Conservation (phyloP, 768 basidiomycete genomes). For the Leccinum uliginosum region DNA sequence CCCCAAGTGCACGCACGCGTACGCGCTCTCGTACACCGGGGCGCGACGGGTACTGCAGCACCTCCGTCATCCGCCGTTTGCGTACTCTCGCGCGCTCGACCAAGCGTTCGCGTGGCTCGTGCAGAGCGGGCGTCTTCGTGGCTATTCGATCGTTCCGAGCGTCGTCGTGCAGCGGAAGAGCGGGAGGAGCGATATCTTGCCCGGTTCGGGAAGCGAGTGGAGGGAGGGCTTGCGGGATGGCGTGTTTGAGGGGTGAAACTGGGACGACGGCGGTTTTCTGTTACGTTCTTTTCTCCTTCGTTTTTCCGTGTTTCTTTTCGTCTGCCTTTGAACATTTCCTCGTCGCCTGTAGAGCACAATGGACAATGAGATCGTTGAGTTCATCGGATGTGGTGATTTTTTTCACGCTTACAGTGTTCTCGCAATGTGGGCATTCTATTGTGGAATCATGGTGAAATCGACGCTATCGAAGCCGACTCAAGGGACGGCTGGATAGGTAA, state of each 20-base stretch:
- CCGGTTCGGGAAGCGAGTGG: slow-evolving; percentile 51
- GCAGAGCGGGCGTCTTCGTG: slow-evolving; percentile 46
- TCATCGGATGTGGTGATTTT: too few species aligned
- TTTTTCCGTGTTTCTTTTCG: background rate
- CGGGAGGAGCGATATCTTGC: slow-evolving; percentile 50
- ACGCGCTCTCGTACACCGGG: slow-evolving; percentile 55
- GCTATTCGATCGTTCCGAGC: slow-evolving; percentile 65
- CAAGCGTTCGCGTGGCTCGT: slow-evolving; percentile 70
- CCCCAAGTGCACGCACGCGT: slow-evolving; percentile 74
- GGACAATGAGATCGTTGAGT: background rate
- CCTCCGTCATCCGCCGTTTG: slow-evolving; percentile 60
- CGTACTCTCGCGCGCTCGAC: slow-evolving; percentile 75
- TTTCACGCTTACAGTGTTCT: too few species aligned
- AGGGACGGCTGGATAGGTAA: background rate
- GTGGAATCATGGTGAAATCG: background rate
- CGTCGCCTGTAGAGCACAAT: background rate
- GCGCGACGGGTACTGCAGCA: slow-evolving; percentile 59
- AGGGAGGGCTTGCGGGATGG: slow-evolving; percentile 46
- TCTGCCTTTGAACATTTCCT: background rate
- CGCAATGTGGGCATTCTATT: background rate
- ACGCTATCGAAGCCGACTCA: background rate
- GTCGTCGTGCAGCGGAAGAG: slow-evolving; percentile 63
- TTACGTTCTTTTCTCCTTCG: background rate
- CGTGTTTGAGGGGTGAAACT: slow-evolving; percentile 33
- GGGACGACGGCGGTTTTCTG: background rate